A percentile compares a stretch with the other conserved stretches of the same genome.
Conservation (phyloP, 306 rosid genomes). For the Cucumis hystrix region DNA sequence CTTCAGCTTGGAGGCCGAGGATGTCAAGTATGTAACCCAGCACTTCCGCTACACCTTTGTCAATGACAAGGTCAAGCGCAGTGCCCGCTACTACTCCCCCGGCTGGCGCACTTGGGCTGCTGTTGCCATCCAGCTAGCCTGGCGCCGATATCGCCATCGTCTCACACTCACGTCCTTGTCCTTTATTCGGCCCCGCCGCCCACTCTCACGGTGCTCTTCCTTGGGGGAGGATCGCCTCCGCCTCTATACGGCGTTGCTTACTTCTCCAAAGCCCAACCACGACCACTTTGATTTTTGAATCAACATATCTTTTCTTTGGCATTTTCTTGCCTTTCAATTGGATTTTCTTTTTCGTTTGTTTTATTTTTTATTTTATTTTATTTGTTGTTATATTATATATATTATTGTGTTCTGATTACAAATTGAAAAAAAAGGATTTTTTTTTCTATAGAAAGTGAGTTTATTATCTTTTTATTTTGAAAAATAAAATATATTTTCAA, state of each 20-base stretch:
- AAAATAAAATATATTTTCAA: too few species aligned
- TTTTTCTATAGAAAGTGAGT: too few species aligned
- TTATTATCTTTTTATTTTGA: too few species aligned
- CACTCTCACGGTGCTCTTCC: slow-evolving; percentile 61
- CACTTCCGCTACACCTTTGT: slow-evolving; percentile 88
- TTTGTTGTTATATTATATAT: too few species aligned
- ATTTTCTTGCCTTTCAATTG: not conserved
- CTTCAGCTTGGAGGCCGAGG: slow-evolving; percentile 67
- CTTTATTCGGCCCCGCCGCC: slow-evolving; percentile 72
- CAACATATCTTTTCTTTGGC: not conserved
- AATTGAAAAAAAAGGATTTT: too few species aligned
- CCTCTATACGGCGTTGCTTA: slow-evolving; percentile 67
- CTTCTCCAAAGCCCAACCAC: slow-evolving; percentile 87
- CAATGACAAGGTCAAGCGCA: slow-evolving; percentile 77
- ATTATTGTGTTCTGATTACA: too few species aligned
- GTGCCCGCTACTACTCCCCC: slow-evolving; percentile 84
- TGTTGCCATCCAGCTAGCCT: slow-evolving; percentile 83
- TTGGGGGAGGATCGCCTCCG: slow-evolving; percentile 77
- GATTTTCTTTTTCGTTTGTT: not conserved
- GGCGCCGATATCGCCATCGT: slow-evolving; percentile 69
- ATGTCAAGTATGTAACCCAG: slow-evolving; percentile 82
- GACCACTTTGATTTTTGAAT: slow-evolving; percentile 43
- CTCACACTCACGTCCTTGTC: slow-evolving; percentile 58
- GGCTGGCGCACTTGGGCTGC: slow-evolving; percentile 99
- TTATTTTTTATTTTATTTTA: not conserved